phyloP scores from a whole-genome alignment of 768 basidiomycete species.

The Boletus huronensis region DNA sequence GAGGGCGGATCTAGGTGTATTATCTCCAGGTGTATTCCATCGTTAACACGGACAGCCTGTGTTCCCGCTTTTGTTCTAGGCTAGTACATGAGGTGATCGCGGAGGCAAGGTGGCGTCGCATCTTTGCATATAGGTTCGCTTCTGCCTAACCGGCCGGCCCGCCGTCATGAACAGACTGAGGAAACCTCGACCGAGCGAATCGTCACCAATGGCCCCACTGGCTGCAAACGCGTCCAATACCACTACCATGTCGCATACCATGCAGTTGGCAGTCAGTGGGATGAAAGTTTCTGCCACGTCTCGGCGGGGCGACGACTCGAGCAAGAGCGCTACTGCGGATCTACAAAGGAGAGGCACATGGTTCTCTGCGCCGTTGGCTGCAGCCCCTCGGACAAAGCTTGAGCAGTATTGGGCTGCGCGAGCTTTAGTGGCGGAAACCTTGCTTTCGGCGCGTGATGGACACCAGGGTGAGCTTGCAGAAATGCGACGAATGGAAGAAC shows the following conservation, averaged over 20 bases:
- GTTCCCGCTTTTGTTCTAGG: neutral
- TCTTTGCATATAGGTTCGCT: neutral
- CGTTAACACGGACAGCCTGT: neutral
- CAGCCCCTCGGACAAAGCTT: conserved; percentile 26
- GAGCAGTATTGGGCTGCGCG: conserved; percentile 71
- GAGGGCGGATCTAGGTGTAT: conserved; percentile 20
- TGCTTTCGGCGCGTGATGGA: conserved; percentile 45
- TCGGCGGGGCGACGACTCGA: neutral
- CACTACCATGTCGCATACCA: conserved; percentile 27
- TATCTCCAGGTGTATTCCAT: conserved; percentile 16
- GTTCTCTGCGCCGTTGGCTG: conserved; percentile 20
- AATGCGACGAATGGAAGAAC: conserved; percentile 40
- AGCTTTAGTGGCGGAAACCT: conserved; percentile 61
- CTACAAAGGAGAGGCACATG: conserved; percentile 10
- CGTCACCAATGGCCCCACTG: neutral
- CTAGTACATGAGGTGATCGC: neutral
- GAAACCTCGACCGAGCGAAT: conserved; percentile 17
- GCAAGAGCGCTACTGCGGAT: neutral
- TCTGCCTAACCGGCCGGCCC: neutral
- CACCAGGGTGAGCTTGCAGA: conserved; percentile 50
- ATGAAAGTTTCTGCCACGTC: neutral
- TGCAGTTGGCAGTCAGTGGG: conserved; percentile 25
- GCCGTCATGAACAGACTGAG: conserved; percentile 23
- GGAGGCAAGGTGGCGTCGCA: conserved; percentile 1
- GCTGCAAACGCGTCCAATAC: neutral